Evolutionary conservation across 345 rosid species (phyloP).

Genomic region (Microcos paniculata): DNA sequence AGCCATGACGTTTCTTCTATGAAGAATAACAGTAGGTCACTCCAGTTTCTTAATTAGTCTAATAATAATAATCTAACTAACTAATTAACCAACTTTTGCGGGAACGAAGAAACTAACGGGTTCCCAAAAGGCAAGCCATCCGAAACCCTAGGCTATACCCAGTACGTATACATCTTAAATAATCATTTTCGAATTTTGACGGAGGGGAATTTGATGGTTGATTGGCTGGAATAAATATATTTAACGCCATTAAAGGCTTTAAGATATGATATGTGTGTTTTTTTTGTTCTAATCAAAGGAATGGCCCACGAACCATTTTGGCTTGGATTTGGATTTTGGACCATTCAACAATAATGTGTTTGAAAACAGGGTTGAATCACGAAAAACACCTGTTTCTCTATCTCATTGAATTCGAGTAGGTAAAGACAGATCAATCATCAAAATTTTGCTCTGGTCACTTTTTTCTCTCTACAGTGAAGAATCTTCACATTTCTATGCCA

Average conservation of each 20-base stretch:
- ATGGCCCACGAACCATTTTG: constrained; percentile 11
- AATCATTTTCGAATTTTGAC: background rate
- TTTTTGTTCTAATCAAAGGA: constrained; percentile 9
- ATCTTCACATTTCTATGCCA: constrained; percentile 23
- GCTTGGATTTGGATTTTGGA: background rate
- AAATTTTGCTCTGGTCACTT: background rate
- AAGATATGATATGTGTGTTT: background rate
- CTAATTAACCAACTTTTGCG: background rate
- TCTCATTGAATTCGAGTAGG: background rate
- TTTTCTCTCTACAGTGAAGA: constrained; percentile 18
- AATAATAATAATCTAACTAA: too few species aligned
- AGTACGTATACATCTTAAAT: background rate
- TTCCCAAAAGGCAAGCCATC: background rate
- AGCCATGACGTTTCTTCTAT: background rate
- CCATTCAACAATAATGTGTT: constrained; percentile 9
- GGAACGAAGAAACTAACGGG: background rate
- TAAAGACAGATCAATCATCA: constrained; percentile 6
- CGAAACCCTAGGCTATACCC: constrained; percentile 13
- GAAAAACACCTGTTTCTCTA: constrained; percentile 10
- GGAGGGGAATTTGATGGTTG: constrained; percentile 8
- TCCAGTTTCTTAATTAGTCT: background rate
- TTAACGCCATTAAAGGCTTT: background rate
- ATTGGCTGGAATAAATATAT: constrained; percentile 9
- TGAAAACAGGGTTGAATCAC: constrained; percentile 4
- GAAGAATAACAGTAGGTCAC: background rate